A percentile compares a stretch with the other conserved stretches of the same genome.
phyloP scores from a whole-genome alignment of 805 yeast genomes.

The Yarrowia sp. region DNA sequence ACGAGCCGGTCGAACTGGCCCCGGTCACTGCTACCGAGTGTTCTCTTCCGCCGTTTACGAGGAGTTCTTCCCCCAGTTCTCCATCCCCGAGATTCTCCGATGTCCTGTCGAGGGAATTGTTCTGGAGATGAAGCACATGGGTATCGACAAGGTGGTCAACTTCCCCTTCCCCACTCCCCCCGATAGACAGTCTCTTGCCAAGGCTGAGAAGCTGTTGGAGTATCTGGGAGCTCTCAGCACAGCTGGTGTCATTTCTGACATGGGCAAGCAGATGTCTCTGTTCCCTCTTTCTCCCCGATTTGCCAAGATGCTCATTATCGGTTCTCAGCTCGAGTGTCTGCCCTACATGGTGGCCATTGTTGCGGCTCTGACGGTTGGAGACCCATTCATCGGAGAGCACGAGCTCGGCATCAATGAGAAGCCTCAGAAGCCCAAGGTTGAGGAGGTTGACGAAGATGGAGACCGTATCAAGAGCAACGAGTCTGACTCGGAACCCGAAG shows the following conservation, averaged over 20 bases:
- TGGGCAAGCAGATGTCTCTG: slow-evolving; percentile 81
- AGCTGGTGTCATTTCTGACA: slow-evolving; percentile 59
- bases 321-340: slow-evolving; percentile 80
- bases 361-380: slow-evolving; percentile 89
- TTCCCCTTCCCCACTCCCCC: slow-evolving; percentile 98
- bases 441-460: slow-evolving; percentile 35
- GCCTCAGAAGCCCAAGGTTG: slow-evolving; percentile 27
- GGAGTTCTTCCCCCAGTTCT: slow-evolving; percentile 74
- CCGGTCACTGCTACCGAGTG: slow-evolving; percentile 93
- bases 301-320: slow-evolving; percentile 82
- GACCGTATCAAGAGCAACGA: slow-evolving; percentile 6
- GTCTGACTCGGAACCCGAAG: slow-evolving; percentile 24
- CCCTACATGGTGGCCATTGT: slow-evolving; percentile 90
- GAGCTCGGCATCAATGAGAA: slow-evolving; percentile 56
- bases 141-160: slow-evolving; percentile 81
- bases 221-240: slow-evolving; percentile 72
- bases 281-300: slow-evolving; percentile 94
- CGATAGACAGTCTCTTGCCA: slow-evolving; percentile 52
- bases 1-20: slow-evolving; percentile 98
- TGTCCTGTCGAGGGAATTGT: slow-evolving; percentile 98
- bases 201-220: slow-evolving; percentile 64
- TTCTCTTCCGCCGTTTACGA: slow-evolving; percentile 94
- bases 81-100: slow-evolving; percentile 83
- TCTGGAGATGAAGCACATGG: slow-evolving; percentile 94
- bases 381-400: slow-evolving; percentile 73